These are phyloP conservation scores for Quercus tomentella DNA, from an alignment of 331 rosid genomes.

Conservation along the genomic window DNA sequence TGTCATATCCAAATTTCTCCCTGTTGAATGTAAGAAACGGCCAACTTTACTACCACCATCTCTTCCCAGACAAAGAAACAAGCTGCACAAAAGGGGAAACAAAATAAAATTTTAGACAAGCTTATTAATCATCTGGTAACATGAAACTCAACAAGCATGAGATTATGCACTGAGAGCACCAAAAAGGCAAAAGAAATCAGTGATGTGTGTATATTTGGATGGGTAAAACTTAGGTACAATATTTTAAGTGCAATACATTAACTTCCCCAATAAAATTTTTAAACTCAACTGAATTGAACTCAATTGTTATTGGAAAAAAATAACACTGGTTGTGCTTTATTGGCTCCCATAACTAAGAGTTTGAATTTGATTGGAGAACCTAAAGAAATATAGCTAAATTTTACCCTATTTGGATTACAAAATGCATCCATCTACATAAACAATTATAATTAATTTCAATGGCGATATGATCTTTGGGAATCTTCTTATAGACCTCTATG, in stretches of 20 bases:
- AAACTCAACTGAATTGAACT: too few species aligned
- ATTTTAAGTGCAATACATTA: too few species aligned
- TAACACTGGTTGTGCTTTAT: too few species aligned
- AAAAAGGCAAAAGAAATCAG: neutral
- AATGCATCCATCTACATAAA: slow-evolving; percentile 1
- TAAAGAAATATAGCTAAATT: too few species aligned
- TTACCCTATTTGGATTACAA: neutral
- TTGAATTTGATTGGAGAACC: too few species aligned
- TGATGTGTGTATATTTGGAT: too few species aligned
- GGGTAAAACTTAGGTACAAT: too few species aligned
- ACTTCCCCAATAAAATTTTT: too few species aligned
- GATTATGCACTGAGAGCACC: neutral
- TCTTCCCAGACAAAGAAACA: slow-evolving; percentile 54
- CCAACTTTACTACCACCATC: slow-evolving; percentile 27
- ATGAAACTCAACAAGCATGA: neutral
- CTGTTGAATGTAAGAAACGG: slow-evolving; percentile 7
- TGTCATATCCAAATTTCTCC: slow-evolving; percentile 13
- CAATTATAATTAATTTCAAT: neutral
- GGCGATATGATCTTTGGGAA: slow-evolving; percentile 1
- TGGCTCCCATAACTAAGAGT: too few species aligned
- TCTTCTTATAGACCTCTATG: neutral
- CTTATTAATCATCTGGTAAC: neutral
- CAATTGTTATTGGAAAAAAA: too few species aligned
- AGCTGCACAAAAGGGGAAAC: slow-evolving; percentile 37
- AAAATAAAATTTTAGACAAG: neutral